Evolutionary conservation across 768 basidiomycete species (phyloP).

Genomic region (Serendipita sp.): DNA sequence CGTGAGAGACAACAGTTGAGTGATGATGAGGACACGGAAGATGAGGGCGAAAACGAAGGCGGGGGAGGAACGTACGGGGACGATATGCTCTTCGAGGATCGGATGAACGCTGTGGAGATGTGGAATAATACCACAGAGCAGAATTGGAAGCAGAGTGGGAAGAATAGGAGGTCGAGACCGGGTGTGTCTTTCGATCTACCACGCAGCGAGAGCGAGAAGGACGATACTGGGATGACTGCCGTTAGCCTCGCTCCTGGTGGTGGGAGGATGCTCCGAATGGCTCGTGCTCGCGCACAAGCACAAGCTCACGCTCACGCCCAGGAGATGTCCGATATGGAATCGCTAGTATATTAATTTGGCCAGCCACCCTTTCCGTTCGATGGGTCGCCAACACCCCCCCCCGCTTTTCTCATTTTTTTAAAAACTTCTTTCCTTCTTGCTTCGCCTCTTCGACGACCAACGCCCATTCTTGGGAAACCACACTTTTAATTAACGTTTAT

Average conservation of each 20-base stretch:
- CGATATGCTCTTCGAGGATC: background rate
- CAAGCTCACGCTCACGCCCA: background rate
- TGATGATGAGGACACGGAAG: background rate
- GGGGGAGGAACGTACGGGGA: background rate
- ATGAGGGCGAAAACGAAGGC: background rate
- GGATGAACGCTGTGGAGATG: background rate
- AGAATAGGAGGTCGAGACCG: background rate
- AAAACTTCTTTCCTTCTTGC: no score
- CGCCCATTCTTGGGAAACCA: no score
- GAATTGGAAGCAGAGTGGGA: background rate
- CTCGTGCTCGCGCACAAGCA: background rate
- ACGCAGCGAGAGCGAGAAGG: background rate
- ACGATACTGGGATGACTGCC: background rate
- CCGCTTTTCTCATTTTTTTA: no score
- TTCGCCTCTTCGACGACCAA: no score
- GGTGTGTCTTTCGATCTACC: constrained; percentile 2
- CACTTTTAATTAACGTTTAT: no score
- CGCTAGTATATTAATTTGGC: background rate
- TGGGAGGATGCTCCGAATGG: background rate
- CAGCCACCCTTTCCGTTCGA: background rate
- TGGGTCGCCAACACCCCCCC: no score
- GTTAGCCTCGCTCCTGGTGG: background rate
- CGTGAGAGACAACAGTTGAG: background rate
- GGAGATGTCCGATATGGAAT: background rate
- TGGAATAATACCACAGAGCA: background rate